Evolutionary conservation across 176 grass and related monocot genomes (phyloP).

Genomic region (Triticum dicoccoides): DNA sequence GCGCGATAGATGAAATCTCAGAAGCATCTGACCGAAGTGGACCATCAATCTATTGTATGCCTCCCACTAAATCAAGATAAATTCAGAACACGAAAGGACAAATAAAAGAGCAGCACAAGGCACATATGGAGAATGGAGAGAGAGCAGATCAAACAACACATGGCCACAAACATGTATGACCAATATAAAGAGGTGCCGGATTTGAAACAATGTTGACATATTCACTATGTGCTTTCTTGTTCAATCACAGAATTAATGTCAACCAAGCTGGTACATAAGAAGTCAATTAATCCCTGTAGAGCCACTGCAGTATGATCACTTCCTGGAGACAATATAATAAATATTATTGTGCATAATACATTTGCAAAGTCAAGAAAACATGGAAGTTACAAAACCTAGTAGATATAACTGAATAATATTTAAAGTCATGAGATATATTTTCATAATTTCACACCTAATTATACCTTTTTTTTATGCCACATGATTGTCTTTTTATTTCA

Average conservation of each 20-base stretch:
- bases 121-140: not conserved
- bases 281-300: not conserved
- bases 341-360: not conserved
- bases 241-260: not conserved
- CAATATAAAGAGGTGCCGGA: not conserved
- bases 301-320: not conserved
- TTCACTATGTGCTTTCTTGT: not conserved
- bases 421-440: not conserved
- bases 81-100: not conserved
- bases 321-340: not conserved
- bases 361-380: not conserved
- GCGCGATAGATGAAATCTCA: not conserved
- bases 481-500: too few species aligned
- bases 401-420: not conserved
- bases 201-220: not conserved
- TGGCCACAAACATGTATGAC: not conserved
- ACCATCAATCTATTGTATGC: not conserved
- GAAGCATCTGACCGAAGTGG: not conserved
- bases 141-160: not conserved
- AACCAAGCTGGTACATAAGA: not conserved
- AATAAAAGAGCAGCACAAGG: not conserved
- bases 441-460: too few species aligned
- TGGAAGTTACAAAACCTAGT: not conserved
- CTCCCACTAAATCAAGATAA: not conserved
- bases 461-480: too few species aligned